Percentiles rank a stretch among this genome's conserved stretches.
phyloP scores from a whole-genome alignment of 176 grass and related monocot genomes.

The Calamus simplicifolius region DNA sequence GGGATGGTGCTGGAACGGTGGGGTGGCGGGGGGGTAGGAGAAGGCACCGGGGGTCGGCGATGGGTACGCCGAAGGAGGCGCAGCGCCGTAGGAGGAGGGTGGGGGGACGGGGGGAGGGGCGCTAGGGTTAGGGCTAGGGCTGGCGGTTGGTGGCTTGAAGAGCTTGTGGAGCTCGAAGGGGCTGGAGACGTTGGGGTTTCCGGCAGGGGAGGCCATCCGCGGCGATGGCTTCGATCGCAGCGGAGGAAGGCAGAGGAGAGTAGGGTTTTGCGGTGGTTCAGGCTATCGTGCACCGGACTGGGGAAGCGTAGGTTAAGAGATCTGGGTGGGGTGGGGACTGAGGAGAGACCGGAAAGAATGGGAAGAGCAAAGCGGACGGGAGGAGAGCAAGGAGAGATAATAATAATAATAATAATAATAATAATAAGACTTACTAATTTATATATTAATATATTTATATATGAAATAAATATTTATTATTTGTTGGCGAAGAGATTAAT shows the following conservation, averaged over 20 bases:
- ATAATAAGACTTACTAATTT: too few species aligned
- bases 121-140: slow-evolving; percentile 25
- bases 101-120: slow-evolving; percentile 13
- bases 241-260: not conserved
- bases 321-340: not conserved
- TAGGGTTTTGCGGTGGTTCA: not conserved
- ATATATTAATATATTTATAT: too few species aligned
- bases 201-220: slow-evolving; percentile 59
- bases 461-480: too few species aligned
- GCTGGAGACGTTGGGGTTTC: slow-evolving; percentile 36
- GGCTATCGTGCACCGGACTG: slow-evolving; percentile 8
- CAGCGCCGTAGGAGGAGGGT: not conserved
- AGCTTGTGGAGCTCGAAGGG: slow-evolving; percentile 43
- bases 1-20: slow-evolving; percentile 45
- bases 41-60: slow-evolving; percentile 39
- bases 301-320: not conserved
- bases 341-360: too few species aligned
- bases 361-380: too few species aligned
- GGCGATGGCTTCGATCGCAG: not conserved
- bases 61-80: slow-evolving; percentile 24
- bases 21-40: slow-evolving; percentile 53
- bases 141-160: slow-evolving; percentile 23
- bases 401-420: too few species aligned
- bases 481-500: too few species aligned
- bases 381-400: too few species aligned